These are phyloP conservation scores for Paramecium pentaurelia DNA, from an alignment of 73 alveolate species.

Conservation along the genomic window DNA sequence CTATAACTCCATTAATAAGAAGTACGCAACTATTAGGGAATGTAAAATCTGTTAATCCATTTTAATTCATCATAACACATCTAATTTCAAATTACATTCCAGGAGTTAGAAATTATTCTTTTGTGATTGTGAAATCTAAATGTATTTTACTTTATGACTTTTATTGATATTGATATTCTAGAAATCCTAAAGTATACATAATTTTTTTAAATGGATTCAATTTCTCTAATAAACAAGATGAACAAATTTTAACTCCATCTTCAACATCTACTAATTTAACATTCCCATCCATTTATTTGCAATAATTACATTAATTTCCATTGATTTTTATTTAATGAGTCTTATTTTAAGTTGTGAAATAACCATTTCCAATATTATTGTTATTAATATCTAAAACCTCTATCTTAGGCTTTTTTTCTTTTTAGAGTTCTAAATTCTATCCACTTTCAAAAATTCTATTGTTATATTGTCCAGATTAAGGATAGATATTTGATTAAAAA, in stretches of 20 bases:
- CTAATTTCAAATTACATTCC: neutral
- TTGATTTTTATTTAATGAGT: neutral
- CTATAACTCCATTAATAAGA: neutral
- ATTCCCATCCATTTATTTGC: neutral
- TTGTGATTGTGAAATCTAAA: neutral
- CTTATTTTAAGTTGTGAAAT: neutral
- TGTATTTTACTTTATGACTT: neutral
- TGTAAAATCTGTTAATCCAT: conserved; percentile 24
- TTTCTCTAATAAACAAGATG: neutral
- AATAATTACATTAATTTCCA: neutral
- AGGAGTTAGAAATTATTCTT: neutral
- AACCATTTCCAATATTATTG: neutral
- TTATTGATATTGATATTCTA: neutral
- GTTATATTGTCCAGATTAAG: neutral
- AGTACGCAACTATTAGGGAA: neutral
- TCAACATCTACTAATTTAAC: neutral
- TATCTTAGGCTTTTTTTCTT: neutral
- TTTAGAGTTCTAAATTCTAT: neutral
- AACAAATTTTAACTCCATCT: neutral
- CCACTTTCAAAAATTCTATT: neutral
- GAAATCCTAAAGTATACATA: neutral
- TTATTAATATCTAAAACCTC: neutral
- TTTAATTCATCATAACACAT: neutral
- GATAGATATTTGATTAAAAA: neutral
- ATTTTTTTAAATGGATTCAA: conserved; percentile 4